These are phyloP conservation scores for Hypoxylon sp. DNA, from an alignment of 2,329 filamentous ascomycete species.

Conservation along the genomic window DNA sequence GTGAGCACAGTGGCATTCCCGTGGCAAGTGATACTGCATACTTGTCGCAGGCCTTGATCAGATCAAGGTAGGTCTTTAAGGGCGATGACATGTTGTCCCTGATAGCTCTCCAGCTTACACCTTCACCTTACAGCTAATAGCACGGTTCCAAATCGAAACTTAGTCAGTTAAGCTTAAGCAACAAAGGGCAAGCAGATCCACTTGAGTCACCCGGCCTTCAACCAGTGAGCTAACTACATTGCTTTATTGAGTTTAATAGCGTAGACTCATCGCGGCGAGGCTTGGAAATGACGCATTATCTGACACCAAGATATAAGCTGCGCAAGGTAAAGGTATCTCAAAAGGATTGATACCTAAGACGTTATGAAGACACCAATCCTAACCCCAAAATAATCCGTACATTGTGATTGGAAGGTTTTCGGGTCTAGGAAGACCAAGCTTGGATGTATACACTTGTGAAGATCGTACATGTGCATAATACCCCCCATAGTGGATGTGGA, in stretches of 20 bases:
- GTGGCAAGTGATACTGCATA: slow-evolving; percentile 45
- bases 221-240: neutral
- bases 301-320: neutral
- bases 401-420: slow-evolving; percentile 20
- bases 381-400: slow-evolving; percentile 4
- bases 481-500: slow-evolving; percentile 10
- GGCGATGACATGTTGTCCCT: slow-evolving; percentile 25
- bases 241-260: neutral
- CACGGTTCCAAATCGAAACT: neutral
- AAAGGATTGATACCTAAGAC: slow-evolving; percentile 2
- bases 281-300: slow-evolving; percentile 23
- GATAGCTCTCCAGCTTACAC: neutral
- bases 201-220: slow-evolving; percentile 19
- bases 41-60: slow-evolving; percentile 60
- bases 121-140: neutral
- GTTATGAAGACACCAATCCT: neutral
- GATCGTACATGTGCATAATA: slow-evolving; percentile 25
- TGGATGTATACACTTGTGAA: slow-evolving; percentile 19
- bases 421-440: neutral
- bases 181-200: neutral
- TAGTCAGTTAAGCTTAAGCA: neutral
- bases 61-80: slow-evolving; percentile 52
- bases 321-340: neutral
- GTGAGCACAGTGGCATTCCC: slow-evolving; percentile 27
- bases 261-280: neutral